Conservation (phyloP, 208 protist species). For the Phytomonas francai region DNA sequence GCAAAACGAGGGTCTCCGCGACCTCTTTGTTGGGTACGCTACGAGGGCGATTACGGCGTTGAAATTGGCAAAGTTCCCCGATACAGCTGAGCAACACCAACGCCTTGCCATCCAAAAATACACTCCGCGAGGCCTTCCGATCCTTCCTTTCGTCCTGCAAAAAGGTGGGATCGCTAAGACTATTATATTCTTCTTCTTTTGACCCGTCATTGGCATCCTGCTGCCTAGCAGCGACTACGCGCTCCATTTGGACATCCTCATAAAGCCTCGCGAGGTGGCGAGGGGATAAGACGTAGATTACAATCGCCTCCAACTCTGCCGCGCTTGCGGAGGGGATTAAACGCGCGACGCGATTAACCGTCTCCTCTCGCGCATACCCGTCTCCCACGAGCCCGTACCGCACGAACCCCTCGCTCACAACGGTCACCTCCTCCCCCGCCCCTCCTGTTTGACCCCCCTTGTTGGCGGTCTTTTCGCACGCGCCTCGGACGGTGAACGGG, state of each 20-base stretch:
- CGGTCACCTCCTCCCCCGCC: not conserved
- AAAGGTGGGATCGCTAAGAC: not conserved
- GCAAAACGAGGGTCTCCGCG: conserved; percentile 58
- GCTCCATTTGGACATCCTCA: conserved; percentile 36
- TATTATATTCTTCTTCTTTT: conserved; percentile 2
- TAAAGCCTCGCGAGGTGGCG: conserved; percentile 44
- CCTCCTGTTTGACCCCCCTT: not conserved
- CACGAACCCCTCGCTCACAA: not conserved
- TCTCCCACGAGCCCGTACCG: conserved; percentile 29
- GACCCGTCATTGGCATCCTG: not conserved
- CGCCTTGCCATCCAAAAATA: conserved; percentile 30
- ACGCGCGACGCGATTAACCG: conserved; percentile 55
- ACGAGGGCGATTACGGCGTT: conserved; percentile 37
- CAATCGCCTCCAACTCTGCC: conserved; percentile 36
- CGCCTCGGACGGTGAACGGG: conserved; percentile 11
- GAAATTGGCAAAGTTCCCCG: conserved; percentile 59
- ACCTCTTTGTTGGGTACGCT: conserved; percentile 38
- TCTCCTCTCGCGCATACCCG: conserved; percentile 33
- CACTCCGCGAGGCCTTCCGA: not conserved
- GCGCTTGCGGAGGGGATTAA: conserved; percentile 36
- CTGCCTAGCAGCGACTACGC: no score
- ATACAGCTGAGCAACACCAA: conserved; percentile 49
- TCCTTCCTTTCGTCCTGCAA: no score
- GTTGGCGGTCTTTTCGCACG: conserved; percentile 2
- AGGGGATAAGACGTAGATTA: conserved; percentile 37